phyloP scores from a whole-genome alignment of 2,329 filamentous ascomycete genomes.

The Colletotrichum sp. region DNA sequence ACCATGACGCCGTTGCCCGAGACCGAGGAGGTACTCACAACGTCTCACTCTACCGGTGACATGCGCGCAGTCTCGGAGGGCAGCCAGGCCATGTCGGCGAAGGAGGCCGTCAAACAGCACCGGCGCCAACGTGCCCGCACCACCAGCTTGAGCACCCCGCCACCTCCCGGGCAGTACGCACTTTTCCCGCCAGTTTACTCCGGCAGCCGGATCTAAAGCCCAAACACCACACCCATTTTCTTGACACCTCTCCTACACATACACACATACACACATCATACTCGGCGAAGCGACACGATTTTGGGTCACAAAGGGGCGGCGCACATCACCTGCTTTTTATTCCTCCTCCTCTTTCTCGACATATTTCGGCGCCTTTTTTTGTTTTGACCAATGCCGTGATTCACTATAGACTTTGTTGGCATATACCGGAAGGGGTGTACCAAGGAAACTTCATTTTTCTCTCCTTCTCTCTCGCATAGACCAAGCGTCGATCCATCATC shows the following conservation, averaged over 20 bases:
- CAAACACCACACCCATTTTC: background rate
- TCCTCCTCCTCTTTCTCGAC: background rate
- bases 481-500: background rate
- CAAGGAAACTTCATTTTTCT: background rate
- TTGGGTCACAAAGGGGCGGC: background rate
- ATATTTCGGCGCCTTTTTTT: background rate
- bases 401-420: slow-evolving; percentile 10
- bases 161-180: slow-evolving; percentile 52
- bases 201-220: slow-evolving; percentile 35
- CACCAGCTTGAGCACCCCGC: slow-evolving; percentile 48
- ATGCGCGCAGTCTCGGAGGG: slow-evolving; percentile 7
- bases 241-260: background rate
- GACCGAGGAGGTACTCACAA: slow-evolving; percentile 9
- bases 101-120: slow-evolving; percentile 31
- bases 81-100: slow-evolving; percentile 25
- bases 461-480: background rate
- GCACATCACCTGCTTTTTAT: background rate
- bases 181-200: slow-evolving; percentile 43
- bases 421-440: slow-evolving; percentile 6
- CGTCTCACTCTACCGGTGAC: slow-evolving; percentile 12
- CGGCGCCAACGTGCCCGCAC: slow-evolving; percentile 50
- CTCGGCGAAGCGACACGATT: background rate
- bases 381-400: background rate
- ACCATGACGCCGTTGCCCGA: slow-evolving; percentile 20
- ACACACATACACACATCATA: background rate